Percentiles rank a stretch among this genome's conserved stretches.
These are phyloP conservation scores for Heracleum sosnowskyi DNA, from an alignment of 129 eudicot genomes.

Conservation along the genomic window DNA sequence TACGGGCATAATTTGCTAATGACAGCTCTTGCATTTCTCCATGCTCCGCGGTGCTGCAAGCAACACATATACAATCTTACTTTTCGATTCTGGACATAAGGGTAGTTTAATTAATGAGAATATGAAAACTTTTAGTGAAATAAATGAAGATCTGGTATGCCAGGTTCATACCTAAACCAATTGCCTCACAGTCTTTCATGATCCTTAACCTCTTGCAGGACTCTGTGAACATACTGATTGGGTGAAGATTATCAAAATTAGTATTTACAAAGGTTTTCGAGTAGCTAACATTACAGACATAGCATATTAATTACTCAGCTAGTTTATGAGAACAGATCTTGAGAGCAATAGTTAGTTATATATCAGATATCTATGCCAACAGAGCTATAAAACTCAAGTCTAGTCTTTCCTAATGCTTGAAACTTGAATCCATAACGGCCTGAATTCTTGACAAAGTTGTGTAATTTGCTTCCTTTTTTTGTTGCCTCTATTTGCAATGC, in stretches of 20 bases:
- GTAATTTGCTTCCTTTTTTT: neutral
- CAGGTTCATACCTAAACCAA: slow-evolving; percentile 64
- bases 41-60: slow-evolving; percentile 68
- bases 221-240: slow-evolving; percentile 72
- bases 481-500: neutral
- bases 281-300: neutral
- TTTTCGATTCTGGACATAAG: neutral
- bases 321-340: neutral
- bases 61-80: slow-evolving; percentile 11
- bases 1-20: slow-evolving; percentile 20
- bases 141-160: neutral
- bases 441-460: neutral
- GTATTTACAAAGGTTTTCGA: neutral
- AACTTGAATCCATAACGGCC: neutral
- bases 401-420: neutral
- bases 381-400: neutral
- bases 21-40: slow-evolving; percentile 52
- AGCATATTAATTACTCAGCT: neutral
- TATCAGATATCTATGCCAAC: neutral
- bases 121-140: neutral
- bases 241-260: slow-evolving; percentile 2
- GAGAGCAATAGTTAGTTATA: neutral
- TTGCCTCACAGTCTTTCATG: slow-evolving; percentile 92
- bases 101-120: neutral
- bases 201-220: slow-evolving; percentile 91